Conservation (phyloP, 2,329 filamentous ascomycete genomes). For the Penicillium sp. region DNA sequence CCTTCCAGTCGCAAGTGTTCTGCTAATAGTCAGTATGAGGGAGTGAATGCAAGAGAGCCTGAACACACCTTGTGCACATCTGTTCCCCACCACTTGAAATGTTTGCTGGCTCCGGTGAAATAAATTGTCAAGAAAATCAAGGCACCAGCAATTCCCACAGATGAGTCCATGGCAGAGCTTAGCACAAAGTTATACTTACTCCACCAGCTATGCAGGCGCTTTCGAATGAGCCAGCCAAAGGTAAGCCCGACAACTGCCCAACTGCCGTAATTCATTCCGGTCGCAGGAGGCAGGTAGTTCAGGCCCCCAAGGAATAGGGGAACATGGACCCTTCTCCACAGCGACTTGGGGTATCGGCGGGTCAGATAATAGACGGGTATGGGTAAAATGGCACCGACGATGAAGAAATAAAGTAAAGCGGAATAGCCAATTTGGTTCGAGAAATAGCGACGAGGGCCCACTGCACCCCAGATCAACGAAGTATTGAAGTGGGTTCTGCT, state of each 20-base stretch:
- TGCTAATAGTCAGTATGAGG: conserved; percentile 2
- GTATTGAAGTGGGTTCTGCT: conserved; percentile 62
- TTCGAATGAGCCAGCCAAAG: conserved; percentile 64
- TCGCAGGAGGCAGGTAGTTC: conserved; percentile 63
- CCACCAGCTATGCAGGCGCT: conserved; percentile 65
- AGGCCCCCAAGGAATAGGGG: conserved; percentile 64
- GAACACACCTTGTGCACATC: conserved; percentile 23
- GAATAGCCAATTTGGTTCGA: conserved; percentile 58
- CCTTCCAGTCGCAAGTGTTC: conserved; percentile 28
- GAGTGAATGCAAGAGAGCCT: not conserved
- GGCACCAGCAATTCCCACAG: conserved; percentile 26
- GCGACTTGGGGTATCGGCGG: conserved; percentile 57
- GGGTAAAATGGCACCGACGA: conserved; percentile 61
- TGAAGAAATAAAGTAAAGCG: conserved; percentile 65
- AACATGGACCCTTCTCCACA: conserved; percentile 62
- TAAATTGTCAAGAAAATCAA: conserved; percentile 30
- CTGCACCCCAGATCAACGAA: conserved; percentile 67
- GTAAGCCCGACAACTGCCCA: conserved; percentile 63
- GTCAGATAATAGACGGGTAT: conserved; percentile 57
- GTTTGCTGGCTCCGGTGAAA: conserved; percentile 23
- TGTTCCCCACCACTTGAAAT: conserved; percentile 29
- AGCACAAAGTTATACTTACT: conserved; percentile 71
- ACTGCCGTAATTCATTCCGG: conserved; percentile 64
- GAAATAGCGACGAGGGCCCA: conserved; percentile 67
- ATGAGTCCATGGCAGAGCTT: conserved; percentile 61